phyloP scores from a whole-genome alignment of 2,329 filamentous ascomycete species.

The Xylaria sp. region DNA sequence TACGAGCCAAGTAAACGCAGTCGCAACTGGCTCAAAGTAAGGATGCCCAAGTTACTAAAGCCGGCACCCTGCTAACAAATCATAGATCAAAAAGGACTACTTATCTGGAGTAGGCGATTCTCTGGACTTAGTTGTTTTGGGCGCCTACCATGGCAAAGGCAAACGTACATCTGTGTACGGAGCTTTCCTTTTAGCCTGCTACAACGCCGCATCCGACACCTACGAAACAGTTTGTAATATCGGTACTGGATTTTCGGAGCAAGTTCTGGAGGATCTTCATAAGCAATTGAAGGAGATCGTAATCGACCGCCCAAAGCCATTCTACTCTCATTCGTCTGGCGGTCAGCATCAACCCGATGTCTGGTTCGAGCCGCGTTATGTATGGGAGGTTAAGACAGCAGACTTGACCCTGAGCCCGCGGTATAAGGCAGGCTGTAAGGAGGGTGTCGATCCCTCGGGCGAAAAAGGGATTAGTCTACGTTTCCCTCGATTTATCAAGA shows the following conservation, averaged over 20 bases:
- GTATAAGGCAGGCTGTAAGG: conserved; percentile 88
- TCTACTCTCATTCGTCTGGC: conserved; percentile 84
- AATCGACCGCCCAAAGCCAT: conserved; percentile 92
- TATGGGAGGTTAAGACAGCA: conserved; percentile 98
- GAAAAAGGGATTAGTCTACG: conserved; percentile 84
- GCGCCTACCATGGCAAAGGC: conserved; percentile 91
- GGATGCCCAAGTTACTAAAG: background rate
- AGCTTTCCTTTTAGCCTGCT: conserved; percentile 93
- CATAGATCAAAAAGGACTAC: conserved; percentile 95
- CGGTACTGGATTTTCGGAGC: conserved; percentile 94
- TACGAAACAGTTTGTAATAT: conserved; percentile 99
- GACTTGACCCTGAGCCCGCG: conserved; percentile 91
- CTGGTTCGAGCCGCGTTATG: conserved; percentile 93
- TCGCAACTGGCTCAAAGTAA: conserved; percentile 96
- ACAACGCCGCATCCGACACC: conserved; percentile 77
- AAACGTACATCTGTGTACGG: conserved; percentile 97
- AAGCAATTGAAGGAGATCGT: conserved; percentile 73
- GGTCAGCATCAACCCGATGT: conserved; percentile 96
- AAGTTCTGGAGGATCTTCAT: conserved; percentile 88
- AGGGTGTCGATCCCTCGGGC: conserved; percentile 73
- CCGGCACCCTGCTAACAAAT: conserved; percentile 31
- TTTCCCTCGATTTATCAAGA: conserved; percentile 91
- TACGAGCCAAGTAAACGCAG: conserved; percentile 97
- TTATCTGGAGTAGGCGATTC: conserved; percentile 92
- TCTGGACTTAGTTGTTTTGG: conserved; percentile 92